A percentile compares a stretch with the other conserved stretches of the same genome.
Conservation (phyloP, 192 early-diverging fungal genomes). For the Entophlyctis luteolus region DNA sequence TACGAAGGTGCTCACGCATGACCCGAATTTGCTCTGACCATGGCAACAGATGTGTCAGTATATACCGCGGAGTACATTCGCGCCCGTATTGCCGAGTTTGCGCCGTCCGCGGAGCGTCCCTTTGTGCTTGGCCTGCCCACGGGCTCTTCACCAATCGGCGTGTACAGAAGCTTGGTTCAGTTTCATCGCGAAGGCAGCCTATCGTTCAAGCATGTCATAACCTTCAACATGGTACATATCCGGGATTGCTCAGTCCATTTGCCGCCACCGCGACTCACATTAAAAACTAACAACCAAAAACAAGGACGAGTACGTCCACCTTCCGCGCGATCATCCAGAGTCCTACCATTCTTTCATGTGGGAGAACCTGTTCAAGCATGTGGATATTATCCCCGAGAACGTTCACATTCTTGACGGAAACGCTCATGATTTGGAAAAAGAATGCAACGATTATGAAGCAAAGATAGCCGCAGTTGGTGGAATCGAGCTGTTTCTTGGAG, state of each 20-base stretch:
- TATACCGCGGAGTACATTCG: conserved; percentile 70
- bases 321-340: conserved; percentile 80
- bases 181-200: conserved; percentile 63
- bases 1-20: conserved; percentile 11
- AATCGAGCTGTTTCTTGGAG: conserved; percentile 84
- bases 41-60: not conserved
- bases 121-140: conserved; percentile 86
- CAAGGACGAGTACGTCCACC: conserved; percentile 78
- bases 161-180: conserved; percentile 75
- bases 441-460: conserved; percentile 76
- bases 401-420: conserved; percentile 85
- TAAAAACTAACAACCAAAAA: too few species aligned
- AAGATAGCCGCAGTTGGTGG: conserved; percentile 76
- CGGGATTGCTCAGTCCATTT: too few species aligned
- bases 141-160: conserved; percentile 79
- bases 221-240: conserved; percentile 91
- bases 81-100: conserved; percentile 73
- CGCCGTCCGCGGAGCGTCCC: conserved; percentile 66
- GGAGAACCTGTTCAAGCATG: conserved; percentile 83
- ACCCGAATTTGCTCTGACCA: too few species aligned
- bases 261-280: too few species aligned
- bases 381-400: conserved; percentile 75
- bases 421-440: conserved; percentile 71
- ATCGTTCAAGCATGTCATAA: conserved; percentile 76
- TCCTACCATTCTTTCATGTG: conserved; percentile 91